Base-by-base conservation (phyloP, 179 eudicot species). In the Patellifolia procumbens region DNA sequence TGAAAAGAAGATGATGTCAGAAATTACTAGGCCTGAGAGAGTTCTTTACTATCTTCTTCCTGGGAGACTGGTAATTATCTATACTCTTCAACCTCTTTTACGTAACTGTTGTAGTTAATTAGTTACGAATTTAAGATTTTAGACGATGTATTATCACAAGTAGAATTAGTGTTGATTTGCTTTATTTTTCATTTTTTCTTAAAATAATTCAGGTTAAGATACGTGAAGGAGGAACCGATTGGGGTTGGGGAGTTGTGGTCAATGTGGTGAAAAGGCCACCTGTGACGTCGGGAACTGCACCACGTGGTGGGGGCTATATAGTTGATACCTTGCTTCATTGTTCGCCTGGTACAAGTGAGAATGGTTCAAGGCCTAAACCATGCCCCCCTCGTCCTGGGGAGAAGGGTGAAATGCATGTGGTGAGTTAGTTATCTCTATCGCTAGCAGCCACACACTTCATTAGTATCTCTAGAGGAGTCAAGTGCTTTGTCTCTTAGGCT, bases 361-460 rank as follows among this genome's bases (percentile, higher is more conserved):
- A 85, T 84, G 99, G 97, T 68, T 86, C 97, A 74, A 94, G 89
- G 78, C 98, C 96, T 64, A 90, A 87, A 79, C 99, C 99, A 55
- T 88, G 88, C 73, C 99, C 96, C 69, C 92, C 98, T 73, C 91
- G 91, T 74, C 95, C 98, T 17, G 99, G 99, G 78, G 91, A 95
- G 84, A 93, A 90, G 83, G 98, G 99, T 66, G 97, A 95, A 89
- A 95, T 95, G 98, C 99, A 93, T 74, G 99, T 95, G 92, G 99
- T 95, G 82, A 91, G 94, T 88, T 64, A 91, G 94, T 88, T 64
- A 35, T 52, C 39, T 46, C 24, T 51, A n/a, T 64, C 61, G 67
- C 52, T 19, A 32, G 56, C 68, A 32, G 31, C 64, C 19, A 34
- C 28, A 46, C 51, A 28, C 22, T 75, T 83, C 11, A 49, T 53